These are phyloP conservation scores for Aspergillus nanangensis DNA, from an alignment of 495 filamentous ascomycete genomes.

Conservation along the genomic window DNA sequence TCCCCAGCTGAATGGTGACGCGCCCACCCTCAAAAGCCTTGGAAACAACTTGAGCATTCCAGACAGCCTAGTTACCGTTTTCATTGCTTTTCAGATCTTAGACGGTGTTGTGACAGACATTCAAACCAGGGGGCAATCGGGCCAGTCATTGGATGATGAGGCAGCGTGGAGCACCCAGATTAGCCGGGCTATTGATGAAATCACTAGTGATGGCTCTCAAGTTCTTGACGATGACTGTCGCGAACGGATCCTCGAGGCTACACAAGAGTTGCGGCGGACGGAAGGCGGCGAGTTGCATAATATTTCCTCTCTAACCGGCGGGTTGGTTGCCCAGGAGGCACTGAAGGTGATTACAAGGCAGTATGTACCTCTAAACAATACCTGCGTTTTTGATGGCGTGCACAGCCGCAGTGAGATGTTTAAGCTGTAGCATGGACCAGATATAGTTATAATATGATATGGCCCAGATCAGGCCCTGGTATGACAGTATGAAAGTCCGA, in stretches of 20 bases:
- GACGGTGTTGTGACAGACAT: constrained; percentile 46
- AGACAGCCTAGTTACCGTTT: constrained; percentile 69
- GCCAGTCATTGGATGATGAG: constrained; percentile 29
- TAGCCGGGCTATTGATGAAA: constrained; percentile 34
- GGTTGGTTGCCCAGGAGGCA: constrained; percentile 90
- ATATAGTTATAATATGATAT: no score
- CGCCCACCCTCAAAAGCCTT: constrained; percentile 26
- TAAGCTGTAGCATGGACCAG: constrained; percentile 25
- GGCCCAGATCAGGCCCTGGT: no score
- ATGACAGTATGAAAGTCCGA: no score
- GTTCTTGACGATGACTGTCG: constrained; percentile 30
- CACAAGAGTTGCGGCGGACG: constrained; percentile 67
- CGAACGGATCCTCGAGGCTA: constrained; percentile 46
- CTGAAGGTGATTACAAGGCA: constrained; percentile 96
- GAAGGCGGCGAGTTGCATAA: constrained; percentile 91
- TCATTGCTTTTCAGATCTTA: constrained; percentile 68
- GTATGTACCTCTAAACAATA: constrained; percentile 93
- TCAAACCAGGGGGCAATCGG: constrained; percentile 20
- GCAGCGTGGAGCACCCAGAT: constrained; percentile 36
- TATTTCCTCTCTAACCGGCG: constrained; percentile 83
- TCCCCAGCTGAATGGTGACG: constrained; percentile 35
- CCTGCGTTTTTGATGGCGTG: constrained; percentile 89
- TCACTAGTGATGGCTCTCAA: constrained; percentile 47
- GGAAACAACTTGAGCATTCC: constrained; percentile 29
- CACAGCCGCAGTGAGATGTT: constrained; percentile 70